Evolutionary conservation across 139 green algal species (phyloP), one percentile per base, ranked within the genome.

Genomic region (Tetradesmus lagerheimii): DNA sequence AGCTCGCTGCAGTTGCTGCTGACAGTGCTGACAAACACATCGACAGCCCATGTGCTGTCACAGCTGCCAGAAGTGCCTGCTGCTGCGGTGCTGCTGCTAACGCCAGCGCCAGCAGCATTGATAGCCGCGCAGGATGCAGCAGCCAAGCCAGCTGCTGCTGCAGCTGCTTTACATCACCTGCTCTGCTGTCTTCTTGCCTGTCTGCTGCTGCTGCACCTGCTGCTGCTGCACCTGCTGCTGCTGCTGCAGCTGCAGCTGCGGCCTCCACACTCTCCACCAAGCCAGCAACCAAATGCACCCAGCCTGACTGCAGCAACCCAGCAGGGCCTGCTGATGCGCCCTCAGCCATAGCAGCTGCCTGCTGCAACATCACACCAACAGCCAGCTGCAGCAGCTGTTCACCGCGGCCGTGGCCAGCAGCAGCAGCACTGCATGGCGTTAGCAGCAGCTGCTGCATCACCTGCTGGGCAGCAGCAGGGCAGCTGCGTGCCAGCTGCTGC

Each of bases 371-470:
- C 71, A 79, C 66, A 34, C 71, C 0, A 1, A 79, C 71, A 39
- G 31, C 71, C 29, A 79, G 71, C 71, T 79, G 71, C 71, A 79
- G 11, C 31, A 79, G 71, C 71, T 20, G 31, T 29, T 79, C n/a
- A 4, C n/a, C 9, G n/a, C 71, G 71, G n/a, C n/a, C 20, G 9
- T 41, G 71, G 29, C 71, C 71, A 79, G 71, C 71, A 38, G 71
- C 71, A 38, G 71, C 66, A 38, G 66, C 31, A 38, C 71, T 79
- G 71, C 31, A 37, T 4, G 31, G 31, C 27, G 11, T n/a, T n/a
- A 79, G 71, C 71, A 79, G 71, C 71, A 79, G 71, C 71, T 79
- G n/a, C 71, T 79, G 71, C 71, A 79, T 38, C 71, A 79, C 4
- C 0, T 41, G n/a, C 29, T 27, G 1, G 1, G 71, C 71, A 15